A percentile compares a stretch with the other conserved stretches of the same genome.
Conservation (phyloP, 371 early-diverging fungal genomes). For the Batrachochytrium dendrobatidis region DNA sequence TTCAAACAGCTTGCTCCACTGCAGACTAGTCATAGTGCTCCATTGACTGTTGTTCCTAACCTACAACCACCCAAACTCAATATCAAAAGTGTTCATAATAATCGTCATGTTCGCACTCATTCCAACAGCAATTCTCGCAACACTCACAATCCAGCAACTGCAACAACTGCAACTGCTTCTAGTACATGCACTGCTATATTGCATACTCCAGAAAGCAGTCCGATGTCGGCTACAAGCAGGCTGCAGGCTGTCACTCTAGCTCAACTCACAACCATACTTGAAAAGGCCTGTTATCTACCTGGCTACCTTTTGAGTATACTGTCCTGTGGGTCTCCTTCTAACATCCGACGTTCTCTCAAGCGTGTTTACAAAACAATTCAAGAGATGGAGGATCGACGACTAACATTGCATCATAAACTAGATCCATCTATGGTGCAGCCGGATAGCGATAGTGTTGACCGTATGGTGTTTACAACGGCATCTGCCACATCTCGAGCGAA, state of each 20-base stretch:
- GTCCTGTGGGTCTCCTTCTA: conserved; percentile 2
- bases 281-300: conserved; percentile 10
- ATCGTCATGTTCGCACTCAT: conserved; percentile 4
- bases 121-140: conserved; percentile 5
- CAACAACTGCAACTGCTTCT: conserved; percentile 5
- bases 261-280: conserved; percentile 9
- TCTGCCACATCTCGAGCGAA: conserved; percentile 16
- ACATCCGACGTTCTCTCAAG: conserved; percentile 13
- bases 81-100: conserved; percentile 6
- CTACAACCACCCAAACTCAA: conserved; percentile 10
- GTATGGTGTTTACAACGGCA: conserved; percentile 2
- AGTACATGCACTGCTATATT: background rate
- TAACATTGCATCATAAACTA: background rate
- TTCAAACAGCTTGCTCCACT: background rate
- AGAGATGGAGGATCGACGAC: conserved; percentile 17
- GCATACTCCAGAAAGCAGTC: conserved; percentile 1
- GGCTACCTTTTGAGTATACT: conserved; percentile 10
- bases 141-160: conserved; percentile 12
- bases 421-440: background rate
- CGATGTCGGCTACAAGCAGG: conserved; percentile 20
- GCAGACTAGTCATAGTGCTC: background rate
- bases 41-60: background rate
- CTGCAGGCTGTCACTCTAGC: conserved; percentile 19
- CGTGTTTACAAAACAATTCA: conserved; percentile 9
- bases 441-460: too few species aligned